These are phyloP conservation scores for Mycena belliarum DNA, from an alignment of 768 basidiomycete species.

Conservation along the genomic window DNA sequence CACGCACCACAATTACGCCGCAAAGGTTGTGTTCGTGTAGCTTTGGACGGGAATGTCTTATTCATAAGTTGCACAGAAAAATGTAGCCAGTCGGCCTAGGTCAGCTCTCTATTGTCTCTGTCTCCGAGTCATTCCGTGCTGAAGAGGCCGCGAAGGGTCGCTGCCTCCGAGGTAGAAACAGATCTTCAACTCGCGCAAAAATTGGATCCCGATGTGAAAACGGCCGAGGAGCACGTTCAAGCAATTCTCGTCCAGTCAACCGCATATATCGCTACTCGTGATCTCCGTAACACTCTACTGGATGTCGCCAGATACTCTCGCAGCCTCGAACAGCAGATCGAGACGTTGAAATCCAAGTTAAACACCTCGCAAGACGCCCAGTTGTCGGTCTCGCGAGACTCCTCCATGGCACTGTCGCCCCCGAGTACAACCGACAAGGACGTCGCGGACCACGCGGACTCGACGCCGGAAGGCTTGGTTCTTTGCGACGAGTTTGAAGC, in stretches of 20 bases:
- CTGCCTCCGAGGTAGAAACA: too few species aligned
- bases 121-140: too few species aligned
- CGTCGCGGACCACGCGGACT: neutral
- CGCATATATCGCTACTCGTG: slow-evolving; percentile 14
- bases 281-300: slow-evolving; percentile 15
- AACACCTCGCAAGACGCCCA: neutral
- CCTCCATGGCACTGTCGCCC: neutral
- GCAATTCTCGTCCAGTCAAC: slow-evolving; percentile 16
- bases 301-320: slow-evolving; percentile 18
- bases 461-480: slow-evolving; percentile 1
- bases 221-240: slow-evolving; percentile 43
- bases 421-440: neutral
- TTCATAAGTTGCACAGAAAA: neutral
- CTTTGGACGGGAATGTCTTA: neutral
- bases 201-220: slow-evolving; percentile 31
- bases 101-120: too few species aligned
- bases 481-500: slow-evolving; percentile 6
- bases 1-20: slow-evolving; percentile 21
- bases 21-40: slow-evolving; percentile 1
- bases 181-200: too few species aligned
- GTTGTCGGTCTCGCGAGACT: neutral
- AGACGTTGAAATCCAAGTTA: neutral
- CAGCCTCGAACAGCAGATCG: slow-evolving; percentile 7
- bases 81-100: neutral
- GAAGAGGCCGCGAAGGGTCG: too few species aligned